A percentile compares a stretch with the other conserved stretches of the same genome.
These are phyloP conservation scores for Penicillium sp. DNA, from an alignment of 2,329 filamentous ascomycete species.

Conservation along the genomic window DNA sequence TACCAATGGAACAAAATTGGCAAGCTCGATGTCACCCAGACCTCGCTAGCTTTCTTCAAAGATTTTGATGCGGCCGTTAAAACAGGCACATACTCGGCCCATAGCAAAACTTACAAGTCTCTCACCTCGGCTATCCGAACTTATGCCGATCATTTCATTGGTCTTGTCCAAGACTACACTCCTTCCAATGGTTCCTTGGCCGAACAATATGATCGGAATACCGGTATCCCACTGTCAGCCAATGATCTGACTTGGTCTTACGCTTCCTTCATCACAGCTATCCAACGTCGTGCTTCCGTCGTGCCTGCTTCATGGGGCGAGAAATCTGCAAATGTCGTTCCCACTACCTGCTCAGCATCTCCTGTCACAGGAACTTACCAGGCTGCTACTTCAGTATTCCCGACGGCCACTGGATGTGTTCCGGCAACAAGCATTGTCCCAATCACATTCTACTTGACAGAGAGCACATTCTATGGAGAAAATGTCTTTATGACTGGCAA, in stretches of 20 bases:
- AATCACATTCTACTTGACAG: conserved; percentile 17
- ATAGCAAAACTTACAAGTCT: conserved; percentile 7
- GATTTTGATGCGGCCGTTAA: conserved; percentile 43
- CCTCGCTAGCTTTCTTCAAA: conserved; percentile 73
- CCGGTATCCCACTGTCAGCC: conserved; percentile 24
- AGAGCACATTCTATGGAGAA: conserved; percentile 17
- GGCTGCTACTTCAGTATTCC: conserved; percentile 10
- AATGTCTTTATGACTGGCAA: conserved; percentile 15
- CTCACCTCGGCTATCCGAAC: neutral
- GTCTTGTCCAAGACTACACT: conserved; percentile 43
- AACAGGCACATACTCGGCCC: neutral
- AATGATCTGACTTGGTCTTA: conserved; percentile 33
- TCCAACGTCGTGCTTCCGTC: conserved; percentile 21
- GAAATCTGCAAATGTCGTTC: conserved; percentile 10
- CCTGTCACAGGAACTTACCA: conserved; percentile 16
- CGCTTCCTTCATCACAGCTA: conserved; percentile 28
- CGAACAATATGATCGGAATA: conserved; percentile 44
- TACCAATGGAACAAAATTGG: conserved; percentile 70
- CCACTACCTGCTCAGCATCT: conserved; percentile 12
- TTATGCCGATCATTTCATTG: conserved; percentile 62
- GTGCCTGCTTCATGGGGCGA: conserved; percentile 33
- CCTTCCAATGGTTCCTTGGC: conserved; percentile 35
- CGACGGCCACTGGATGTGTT: conserved; percentile 1
- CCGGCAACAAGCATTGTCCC: conserved; percentile 6
- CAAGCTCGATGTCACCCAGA: conserved; percentile 66